Conservation (phyloP, 805 yeast genomes). For the Suhomyces xylopsoci region DNA sequence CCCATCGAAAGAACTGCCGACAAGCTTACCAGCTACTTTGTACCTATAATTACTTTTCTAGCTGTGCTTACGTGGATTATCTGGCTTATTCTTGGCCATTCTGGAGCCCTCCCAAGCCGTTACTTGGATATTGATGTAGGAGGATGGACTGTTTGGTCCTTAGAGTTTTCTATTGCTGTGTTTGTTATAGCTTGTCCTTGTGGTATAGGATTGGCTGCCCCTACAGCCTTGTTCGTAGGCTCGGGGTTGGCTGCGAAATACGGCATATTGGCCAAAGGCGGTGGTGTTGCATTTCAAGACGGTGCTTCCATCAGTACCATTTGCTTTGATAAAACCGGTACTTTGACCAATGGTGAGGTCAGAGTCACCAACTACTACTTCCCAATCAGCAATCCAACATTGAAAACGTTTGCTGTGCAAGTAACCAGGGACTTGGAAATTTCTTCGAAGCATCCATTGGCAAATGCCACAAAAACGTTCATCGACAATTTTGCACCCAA, state of each 20-base stretch:
- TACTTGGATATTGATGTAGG: constrained; percentile 66
- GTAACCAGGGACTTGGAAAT: constrained; percentile 57
- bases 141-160: constrained; percentile 76
- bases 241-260: constrained; percentile 74
- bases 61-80: constrained; percentile 66
- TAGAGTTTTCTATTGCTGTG: constrained; percentile 74
- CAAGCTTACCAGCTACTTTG: constrained; percentile 64
- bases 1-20: constrained; percentile 75
- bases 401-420: constrained; percentile 37
- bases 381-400: constrained; percentile 9
- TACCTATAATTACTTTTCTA: constrained; percentile 59
- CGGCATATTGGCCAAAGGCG: constrained; percentile 76
- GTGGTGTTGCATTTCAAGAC: constrained; percentile 80
- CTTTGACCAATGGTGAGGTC: constrained; percentile 66
- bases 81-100: constrained; percentile 59
- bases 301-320: constrained; percentile 61
- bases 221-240: constrained; percentile 79
- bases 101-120: constrained; percentile 49
- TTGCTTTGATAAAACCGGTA: constrained; percentile 80
- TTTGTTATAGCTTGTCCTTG: constrained; percentile 86
- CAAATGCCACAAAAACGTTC: constrained; percentile 49
- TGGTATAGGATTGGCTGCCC: constrained; percentile 83
- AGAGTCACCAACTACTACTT: constrained; percentile 50
- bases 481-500: constrained; percentile 30
- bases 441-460: constrained; percentile 68